These are phyloP conservation scores for Podospora appendiculata DNA, from an alignment of 495 filamentous ascomycete species.

Conservation along the genomic window DNA sequence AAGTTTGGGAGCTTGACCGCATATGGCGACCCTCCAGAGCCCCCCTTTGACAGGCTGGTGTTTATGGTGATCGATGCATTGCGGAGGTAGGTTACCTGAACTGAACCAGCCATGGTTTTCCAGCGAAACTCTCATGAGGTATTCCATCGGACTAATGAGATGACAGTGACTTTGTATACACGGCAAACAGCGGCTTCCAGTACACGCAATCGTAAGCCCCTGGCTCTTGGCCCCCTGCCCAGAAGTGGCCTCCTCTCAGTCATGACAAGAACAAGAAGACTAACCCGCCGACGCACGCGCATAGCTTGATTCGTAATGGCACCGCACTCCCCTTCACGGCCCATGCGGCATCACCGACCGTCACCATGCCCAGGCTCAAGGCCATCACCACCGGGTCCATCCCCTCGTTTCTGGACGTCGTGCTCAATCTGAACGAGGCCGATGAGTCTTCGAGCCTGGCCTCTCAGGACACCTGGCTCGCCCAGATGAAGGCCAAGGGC, in stretches of 20 bases:
- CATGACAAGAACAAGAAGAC: not conserved
- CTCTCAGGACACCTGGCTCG: slow-evolving; percentile 89
- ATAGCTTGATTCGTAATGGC: slow-evolving; percentile 75
- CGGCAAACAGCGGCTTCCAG: slow-evolving; percentile 67
- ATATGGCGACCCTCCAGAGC: slow-evolving; percentile 42
- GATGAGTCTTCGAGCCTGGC: slow-evolving; percentile 82
- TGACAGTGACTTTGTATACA: slow-evolving; percentile 88
- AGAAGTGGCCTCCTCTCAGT: not conserved
- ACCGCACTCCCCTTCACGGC: slow-evolving; percentile 88
- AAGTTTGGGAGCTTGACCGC: slow-evolving; percentile 42
- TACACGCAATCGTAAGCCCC: slow-evolving; percentile 76
- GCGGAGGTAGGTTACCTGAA: slow-evolving; percentile 56
- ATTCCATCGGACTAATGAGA: not conserved
- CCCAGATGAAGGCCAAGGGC: slow-evolving; percentile 72
- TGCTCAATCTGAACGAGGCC: slow-evolving; percentile 92
- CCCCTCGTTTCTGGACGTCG: slow-evolving; percentile 92
- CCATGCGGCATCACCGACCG: slow-evolving; percentile 91
- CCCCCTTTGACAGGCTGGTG: slow-evolving; percentile 79
- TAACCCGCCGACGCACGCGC: not conserved
- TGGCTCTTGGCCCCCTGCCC: not conserved
- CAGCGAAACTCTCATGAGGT: too few relatives aligned
- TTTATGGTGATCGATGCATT: slow-evolving; percentile 98
- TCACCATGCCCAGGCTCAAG: slow-evolving; percentile 97
- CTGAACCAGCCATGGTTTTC: too few relatives aligned
- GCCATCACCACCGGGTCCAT: slow-evolving; percentile 95